Base-by-base conservation (phyloP, 2,329 filamentous ascomycete genomes). In the Aspergillus sp. region DNA sequence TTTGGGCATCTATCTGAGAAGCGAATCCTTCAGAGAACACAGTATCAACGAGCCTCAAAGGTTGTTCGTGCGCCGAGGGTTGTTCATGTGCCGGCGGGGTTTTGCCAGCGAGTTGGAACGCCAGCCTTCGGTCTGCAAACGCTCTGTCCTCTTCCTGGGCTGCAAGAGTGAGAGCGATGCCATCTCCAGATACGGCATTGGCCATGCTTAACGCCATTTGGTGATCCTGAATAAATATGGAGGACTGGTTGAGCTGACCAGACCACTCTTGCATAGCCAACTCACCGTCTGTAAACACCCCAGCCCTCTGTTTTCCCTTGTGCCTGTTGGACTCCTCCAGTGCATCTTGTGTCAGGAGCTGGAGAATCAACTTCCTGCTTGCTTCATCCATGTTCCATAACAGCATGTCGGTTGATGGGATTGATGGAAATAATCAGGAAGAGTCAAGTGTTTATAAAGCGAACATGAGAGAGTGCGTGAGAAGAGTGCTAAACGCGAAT, bases 141-240 rank as follows among this genome's bases (percentile, higher is more conserved):
- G 51, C 39, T 33, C 51, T 56, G 44, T 44, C 53, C 11, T 60
- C 60, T 45, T 62, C 57, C 23, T 57, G 41, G 0, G n/a, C 44
- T 24, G 49, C 57, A 21, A 49, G 39, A 3, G 45, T 48, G 9
- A 63, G 12, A 24, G 59, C 43, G 14, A 55, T 47, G 2, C 52
- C 49, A 37, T 63, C 59, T n/a, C 60, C 37, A 6, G 23, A 41
- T 9, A 52, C 44, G 3, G 52, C 52, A 47, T 37, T 47, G 5
- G 52, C 33, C 3, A 55, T 48, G 40, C 52, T 59, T 8, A 50
- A 31, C 3, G 52, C 52, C 46, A 62, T 47, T 23, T 40, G 51
- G 4, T 51, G 49, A 11, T 55, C 55, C 6, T 49, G 33, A 9
- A 39, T 11, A 6, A 21, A 35, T 7, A 19, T 41, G 11, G 17